Base-by-base conservation (phyloP, 2,329 filamentous ascomycete genomes). In the Fusarium lateritium region DNA sequence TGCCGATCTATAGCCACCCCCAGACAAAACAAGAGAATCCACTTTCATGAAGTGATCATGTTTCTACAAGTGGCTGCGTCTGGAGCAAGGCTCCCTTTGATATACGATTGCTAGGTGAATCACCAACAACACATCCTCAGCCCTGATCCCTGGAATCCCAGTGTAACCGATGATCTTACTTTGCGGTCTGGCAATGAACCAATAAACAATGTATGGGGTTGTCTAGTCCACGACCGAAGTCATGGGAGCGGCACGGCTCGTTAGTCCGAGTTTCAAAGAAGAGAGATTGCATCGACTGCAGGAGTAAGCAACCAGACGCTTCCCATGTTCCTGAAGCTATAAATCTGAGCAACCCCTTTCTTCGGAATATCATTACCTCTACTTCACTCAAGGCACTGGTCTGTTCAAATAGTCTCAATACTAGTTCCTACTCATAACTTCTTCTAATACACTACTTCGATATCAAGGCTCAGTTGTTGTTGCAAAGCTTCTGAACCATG, bases 171-270 rank as follows among this genome's bases (percentile, higher is more conserved):
- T 24, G 11, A 26, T 3, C 13, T 14, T 45, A 33, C 13, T 26
- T 52, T 34, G 19, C 33, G 21, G 40, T 17, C 19, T 50, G 43
- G 44, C 15, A 45, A 45, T 9, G 21, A 56, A 26, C 55, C 36
- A 43, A 31, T 43, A 49, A 67, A 50, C 28, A 42, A 33, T 38
- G 42, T 52, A 67, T 53, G n/a, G 42, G 24, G 28, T 19, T 43
- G 39, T 53, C 42, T 52, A 21, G 6, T 47, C 22, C 33, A 51
- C 19, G 5, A 46, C 56, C 21, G 21, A 38, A 45, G 38, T 40
- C 19, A 44, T 26, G 31, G 49, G 19, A 31, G 58, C 43, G 42
- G 28, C 22, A 45, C 10, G 22, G 36, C 13, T 56, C 28, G 40
- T 39, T 38, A 36, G 21, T 46, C 17, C 49, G 6, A 49, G 39